phyloP scores from a whole-genome alignment of 129 eudicot species.

The Smallanthus sonchifolius region DNA sequence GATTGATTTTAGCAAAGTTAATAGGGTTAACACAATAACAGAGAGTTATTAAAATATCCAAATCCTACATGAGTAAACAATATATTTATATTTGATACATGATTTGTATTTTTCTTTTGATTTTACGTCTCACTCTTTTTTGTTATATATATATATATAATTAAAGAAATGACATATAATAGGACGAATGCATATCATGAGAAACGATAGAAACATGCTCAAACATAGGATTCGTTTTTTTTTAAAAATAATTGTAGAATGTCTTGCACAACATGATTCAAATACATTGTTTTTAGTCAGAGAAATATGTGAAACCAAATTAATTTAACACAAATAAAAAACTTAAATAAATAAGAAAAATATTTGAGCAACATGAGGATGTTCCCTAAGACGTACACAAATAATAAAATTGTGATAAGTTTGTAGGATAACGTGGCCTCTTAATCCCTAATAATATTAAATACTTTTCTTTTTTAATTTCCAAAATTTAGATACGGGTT shows the following conservation, averaged over 20 bases:
- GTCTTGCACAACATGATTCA: slow-evolving; percentile 13
- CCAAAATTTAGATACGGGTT: not conserved
- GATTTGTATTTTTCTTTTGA: too few species aligned
- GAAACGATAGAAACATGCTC: slow-evolving; percentile 13
- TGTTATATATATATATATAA: not conserved
- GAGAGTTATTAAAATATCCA: too few species aligned
- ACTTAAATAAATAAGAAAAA: not conserved
- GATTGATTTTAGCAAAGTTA: too few species aligned
- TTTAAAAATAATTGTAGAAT: slow-evolving; percentile 8
- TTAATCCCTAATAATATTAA: not conserved
- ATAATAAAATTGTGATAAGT: slow-evolving; percentile 17
- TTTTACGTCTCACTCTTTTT: too few species aligned
- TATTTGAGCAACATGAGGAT: slow-evolving; percentile 30
- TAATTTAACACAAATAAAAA: not conserved
- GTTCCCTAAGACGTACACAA: slow-evolving; percentile 30
- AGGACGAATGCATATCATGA: not conserved
- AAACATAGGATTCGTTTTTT: slow-evolving; percentile 27
- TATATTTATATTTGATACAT: too few species aligned
- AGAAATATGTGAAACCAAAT: slow-evolving; percentile 5
- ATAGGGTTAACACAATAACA: too few species aligned
- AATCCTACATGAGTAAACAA: too few species aligned
- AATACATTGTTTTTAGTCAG: slow-evolving; percentile 26
- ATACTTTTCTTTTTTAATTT: not conserved
- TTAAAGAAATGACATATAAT: not conserved
- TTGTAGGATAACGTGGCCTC: slow-evolving; percentile 16